Evolutionary conservation across 140 eudicot genomes (phyloP), one percentile per base, ranked within the genome.

Genomic region (Erigeron philadelphicus): DNA sequence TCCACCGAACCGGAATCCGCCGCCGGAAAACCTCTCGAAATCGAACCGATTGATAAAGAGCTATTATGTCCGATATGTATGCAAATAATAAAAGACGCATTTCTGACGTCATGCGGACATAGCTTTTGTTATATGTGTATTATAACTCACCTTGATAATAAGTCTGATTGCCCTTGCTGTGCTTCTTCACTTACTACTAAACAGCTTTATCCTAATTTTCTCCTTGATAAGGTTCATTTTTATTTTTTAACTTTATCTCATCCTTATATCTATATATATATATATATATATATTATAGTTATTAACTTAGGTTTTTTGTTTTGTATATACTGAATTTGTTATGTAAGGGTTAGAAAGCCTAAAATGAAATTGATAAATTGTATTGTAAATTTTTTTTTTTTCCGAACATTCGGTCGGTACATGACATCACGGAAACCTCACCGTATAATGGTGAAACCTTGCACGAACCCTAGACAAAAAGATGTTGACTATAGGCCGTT

Each of bases 101-200:
- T 85, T 11, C 70, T 85, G 9, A 85, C 90, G 16, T 78, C 90
- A 9, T 85, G 90, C 46, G 91, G 91, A 49, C 91, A 85, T 66
- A 85, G 91, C 62, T 83, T 80, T 58, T 86, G 92, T 57, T 86
- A 83, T 68, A 83, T 81, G 77, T 86, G 92, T 16, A 86, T 86
- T 31, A 40, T 80, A 21, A 86, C 88, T 66, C 92, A 83, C 70
- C 84, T 86, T 49, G 69, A 76, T 2, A 86, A 80, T 54, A 86
- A 83, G 78, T 78, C 50, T 12, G 92, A 86, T 55, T 83, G 92
- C 63, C 88, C 92, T 66, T 80, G 79, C 19, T 85, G 91, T 18
- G 85, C 77, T 13, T 56, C 72, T 64, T 57, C 74, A 18, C 85
- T 85, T 49, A 77, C 78, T 40, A 61, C 78, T 5, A 77, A 75